Base-by-base conservation (phyloP, 2,329 filamentous ascomycete species). In the Sclerotinia borealis region DNA sequence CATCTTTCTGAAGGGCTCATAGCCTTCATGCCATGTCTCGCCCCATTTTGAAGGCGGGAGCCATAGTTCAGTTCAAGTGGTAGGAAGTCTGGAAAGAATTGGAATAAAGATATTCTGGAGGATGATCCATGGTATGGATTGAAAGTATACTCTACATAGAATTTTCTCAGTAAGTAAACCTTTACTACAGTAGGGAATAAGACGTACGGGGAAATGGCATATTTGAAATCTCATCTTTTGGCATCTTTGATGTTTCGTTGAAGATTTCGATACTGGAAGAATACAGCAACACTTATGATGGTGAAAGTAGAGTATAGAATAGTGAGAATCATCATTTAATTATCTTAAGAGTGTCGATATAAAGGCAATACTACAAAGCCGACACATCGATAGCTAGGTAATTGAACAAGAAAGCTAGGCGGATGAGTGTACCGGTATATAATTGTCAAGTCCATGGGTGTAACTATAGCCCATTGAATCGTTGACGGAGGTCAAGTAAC, bases 91-190 rank as follows among this genome's bases (percentile, higher is more conserved):
- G 5, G 43, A 59, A 11, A 59, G 43, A n/a, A 59, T 17, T 3
- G 41, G 55, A 19, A 48, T 48, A 13, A 59, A 59, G 11, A 48
- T 22, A 59, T 34, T 34, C n/a, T 59, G 55, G n/a, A 48, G n/a
- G 29, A 59, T 48, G 13, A 59, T 59, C 43, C 55, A 59, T 47
- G 29, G 55, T 34, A 59, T 59, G 7, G 55, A 48, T 59, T 59
- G 55, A 27, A 59, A 59, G 15, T 59, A 59, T 4, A 59, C 55
- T 45, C 41, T 59, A 13, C 3, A 11, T 34, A 10, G 9, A 25
- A n/a, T 2, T 25, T 59, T 31, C 4, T 37, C 27, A 56, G 39
- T n/a, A 6, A 36, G 43, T 3, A n/a, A 37, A 22, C n/a, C 13
- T 22, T 52, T 52, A 8, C 9, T 10, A 45, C 31, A 6, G 19